Evolutionary conservation across 2,329 filamentous ascomycete species (phyloP).

Genomic region (Monascus ruber): DNA sequence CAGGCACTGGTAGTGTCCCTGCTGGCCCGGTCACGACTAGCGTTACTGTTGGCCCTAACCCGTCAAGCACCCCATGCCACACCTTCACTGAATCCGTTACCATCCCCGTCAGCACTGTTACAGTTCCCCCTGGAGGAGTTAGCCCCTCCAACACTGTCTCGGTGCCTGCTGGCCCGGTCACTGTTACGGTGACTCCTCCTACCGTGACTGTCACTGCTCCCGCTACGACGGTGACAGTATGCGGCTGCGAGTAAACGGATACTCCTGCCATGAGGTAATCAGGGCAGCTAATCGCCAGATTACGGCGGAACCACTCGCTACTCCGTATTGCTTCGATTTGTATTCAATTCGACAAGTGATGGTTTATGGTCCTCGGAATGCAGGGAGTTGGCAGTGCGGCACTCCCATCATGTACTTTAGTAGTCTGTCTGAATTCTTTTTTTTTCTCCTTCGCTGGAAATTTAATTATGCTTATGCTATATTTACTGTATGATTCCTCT

Average conservation of each 20-base stretch:
- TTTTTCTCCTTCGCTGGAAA: not conserved
- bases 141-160: not conserved
- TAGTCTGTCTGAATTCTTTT: not conserved
- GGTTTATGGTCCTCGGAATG: not conserved
- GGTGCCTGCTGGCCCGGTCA: not conserved
- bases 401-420: not conserved
- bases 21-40: not conserved
- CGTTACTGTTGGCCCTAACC: not conserved
- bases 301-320: not conserved
- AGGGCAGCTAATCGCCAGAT: not conserved
- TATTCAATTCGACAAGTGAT: constrained; percentile 5
- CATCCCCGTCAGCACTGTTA: not conserved
- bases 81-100: not conserved
- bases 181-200: not conserved
- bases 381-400: not conserved
- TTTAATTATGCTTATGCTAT: not conserved
- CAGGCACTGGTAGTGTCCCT: not conserved
- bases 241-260: constrained; percentile 10
- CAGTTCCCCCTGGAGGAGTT: not conserved
- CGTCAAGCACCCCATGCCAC: not conserved
- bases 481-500: not conserved
- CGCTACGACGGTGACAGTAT: constrained; percentile 13
- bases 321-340: constrained; percentile 2
- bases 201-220: constrained; percentile 8
- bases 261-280: not conserved